These are phyloP conservation scores for Lentinula raphanica DNA, from an alignment of 768 basidiomycete genomes.

Conservation along the genomic window DNA sequence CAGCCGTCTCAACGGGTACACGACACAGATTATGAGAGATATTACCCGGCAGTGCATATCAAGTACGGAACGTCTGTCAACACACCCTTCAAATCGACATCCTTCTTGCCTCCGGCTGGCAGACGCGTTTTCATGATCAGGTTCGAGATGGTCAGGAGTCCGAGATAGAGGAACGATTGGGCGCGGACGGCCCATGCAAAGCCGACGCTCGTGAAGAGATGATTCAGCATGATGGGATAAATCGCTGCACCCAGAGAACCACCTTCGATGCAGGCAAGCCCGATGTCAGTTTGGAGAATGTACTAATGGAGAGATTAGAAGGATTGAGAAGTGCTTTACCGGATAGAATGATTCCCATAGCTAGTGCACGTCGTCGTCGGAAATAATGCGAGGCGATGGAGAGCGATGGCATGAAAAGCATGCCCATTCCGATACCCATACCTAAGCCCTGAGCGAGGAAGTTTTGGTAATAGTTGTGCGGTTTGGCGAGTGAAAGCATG, in stretches of 20 bases:
- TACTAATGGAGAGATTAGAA: no score
- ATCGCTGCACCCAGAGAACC: conserved; percentile 18
- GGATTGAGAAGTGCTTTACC: conserved; percentile 14
- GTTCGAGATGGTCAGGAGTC: conserved; percentile 3
- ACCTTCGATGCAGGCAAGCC: conserved; percentile 2
- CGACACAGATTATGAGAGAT: not conserved
- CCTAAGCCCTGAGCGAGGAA: conserved; percentile 13
- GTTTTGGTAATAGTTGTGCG: conserved; percentile 27
- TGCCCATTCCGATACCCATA: conserved; percentile 29
- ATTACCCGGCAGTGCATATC: conserved; percentile 1
- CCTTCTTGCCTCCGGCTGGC: not conserved
- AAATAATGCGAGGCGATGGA: conserved; percentile 39
- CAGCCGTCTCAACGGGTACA: not conserved
- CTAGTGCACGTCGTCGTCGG: conserved; percentile 28
- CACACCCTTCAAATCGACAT: conserved; percentile 1
- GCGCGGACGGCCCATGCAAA: conserved; percentile 7
- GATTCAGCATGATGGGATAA: conserved; percentile 23
- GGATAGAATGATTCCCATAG: conserved; percentile 36
- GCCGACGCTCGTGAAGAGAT: not conserved
- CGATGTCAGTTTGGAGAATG: no score
- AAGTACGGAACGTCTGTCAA: conserved; percentile 1
- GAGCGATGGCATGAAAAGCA: conserved; percentile 32
- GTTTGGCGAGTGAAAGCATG: conserved; percentile 28
- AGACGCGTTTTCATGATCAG: conserved; percentile 4
- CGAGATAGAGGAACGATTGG: conserved; percentile 2